Evolutionary conservation across 176 grass and related monocot genomes (phyloP).

Genomic region (Zoysia pacifica): DNA sequence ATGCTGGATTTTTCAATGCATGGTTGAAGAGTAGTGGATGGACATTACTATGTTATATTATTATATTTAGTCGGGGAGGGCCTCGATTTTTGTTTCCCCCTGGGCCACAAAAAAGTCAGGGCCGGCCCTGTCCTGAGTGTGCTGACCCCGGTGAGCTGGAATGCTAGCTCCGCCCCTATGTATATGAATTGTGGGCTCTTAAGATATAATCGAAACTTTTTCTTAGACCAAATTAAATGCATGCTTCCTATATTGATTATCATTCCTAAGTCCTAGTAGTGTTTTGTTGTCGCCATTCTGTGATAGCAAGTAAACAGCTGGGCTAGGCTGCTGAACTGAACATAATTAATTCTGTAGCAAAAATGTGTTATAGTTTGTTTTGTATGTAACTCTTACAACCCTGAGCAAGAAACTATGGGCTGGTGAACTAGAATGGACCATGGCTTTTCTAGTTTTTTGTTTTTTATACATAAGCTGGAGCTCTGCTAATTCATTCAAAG

Average conservation of each 20-base stretch:
- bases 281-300: background rate
- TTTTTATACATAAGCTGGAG: background rate
- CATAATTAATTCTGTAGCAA: background rate
- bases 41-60: too few relatives aligned
- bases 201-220: background rate
- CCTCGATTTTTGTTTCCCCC: too few relatives aligned
- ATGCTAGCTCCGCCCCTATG: too few relatives aligned
- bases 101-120: too few relatives aligned
- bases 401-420: slow-evolving; percentile 2
- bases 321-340: background rate
- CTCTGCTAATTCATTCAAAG: background rate
- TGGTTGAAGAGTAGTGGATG: too few relatives aligned
- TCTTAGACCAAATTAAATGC: background rate
- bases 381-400: background rate
- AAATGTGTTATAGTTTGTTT: background rate
- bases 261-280: background rate
- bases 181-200: background rate
- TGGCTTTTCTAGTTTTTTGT: background rate
- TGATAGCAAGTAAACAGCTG: background rate
- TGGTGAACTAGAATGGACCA: background rate
- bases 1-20: too few relatives aligned
- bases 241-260: background rate
- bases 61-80: too few relatives aligned
- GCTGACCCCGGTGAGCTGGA: too few relatives aligned
- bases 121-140: too few relatives aligned